Percentiles rank a stretch among this genome's conserved stretches.
phyloP scores from a whole-genome alignment of 441 rosid genomes.

The Corymbia calophylla region DNA sequence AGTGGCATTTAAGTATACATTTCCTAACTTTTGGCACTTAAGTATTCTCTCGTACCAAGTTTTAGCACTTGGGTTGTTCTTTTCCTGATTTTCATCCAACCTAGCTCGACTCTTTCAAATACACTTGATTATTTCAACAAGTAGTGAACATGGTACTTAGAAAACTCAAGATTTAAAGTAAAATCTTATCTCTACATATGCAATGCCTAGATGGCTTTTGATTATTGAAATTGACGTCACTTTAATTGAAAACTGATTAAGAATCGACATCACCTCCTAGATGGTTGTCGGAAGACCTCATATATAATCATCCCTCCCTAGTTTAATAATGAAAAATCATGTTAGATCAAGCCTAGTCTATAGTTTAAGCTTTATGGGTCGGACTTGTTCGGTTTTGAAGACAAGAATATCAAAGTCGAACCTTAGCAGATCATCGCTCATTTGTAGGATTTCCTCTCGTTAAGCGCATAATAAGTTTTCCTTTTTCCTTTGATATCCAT shows the following conservation, averaged over 20 bases:
- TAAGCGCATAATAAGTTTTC: background rate
- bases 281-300: background rate
- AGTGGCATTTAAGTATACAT: too few relatives aligned
- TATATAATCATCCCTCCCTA: background rate
- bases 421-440: background rate
- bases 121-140: background rate
- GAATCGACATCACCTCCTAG: background rate
- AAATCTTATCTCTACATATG: background rate
- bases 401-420: background rate
- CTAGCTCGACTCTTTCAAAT: background rate
- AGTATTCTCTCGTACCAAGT: too few relatives aligned
- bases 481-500: background rate
- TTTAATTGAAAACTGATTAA: background rate
- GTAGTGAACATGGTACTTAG: background rate
- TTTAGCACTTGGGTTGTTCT: too few relatives aligned
- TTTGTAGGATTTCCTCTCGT: background rate
- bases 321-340: background rate
- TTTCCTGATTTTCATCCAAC: background rate
- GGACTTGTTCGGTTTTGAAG: background rate
- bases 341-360: background rate
- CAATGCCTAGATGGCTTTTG: background rate
- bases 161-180: background rate
- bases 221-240: background rate
- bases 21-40: too few relatives aligned
- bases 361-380: background rate